Conservation (phyloP, 1,139 yeast genomes). For the Meyerozyma sp. region DNA sequence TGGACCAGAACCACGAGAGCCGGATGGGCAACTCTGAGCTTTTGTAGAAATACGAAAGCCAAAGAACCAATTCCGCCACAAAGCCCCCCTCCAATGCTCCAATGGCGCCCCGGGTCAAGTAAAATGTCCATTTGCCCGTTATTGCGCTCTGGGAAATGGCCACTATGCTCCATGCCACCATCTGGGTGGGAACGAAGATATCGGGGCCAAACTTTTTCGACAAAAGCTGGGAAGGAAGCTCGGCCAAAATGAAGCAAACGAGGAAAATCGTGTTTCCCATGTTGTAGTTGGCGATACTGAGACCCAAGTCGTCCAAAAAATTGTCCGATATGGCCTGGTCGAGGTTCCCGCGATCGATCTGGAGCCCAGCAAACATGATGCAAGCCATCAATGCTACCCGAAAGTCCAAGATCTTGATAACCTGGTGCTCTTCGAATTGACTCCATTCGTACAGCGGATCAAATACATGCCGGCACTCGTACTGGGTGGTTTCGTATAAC, state of each 20-base stretch:
- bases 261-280: slow-evolving; percentile 10
- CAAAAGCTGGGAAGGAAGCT: slow-evolving; percentile 12
- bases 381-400: slow-evolving; percentile 26
- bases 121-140: slow-evolving; percentile 6
- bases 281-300: slow-evolving; percentile 11
- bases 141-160: slow-evolving; percentile 9
- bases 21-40: slow-evolving; percentile 8
- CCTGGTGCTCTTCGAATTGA: slow-evolving; percentile 14
- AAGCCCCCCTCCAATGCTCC: slow-evolving; percentile 8
- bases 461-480: slow-evolving; percentile 37
- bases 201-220: slow-evolving; percentile 11
- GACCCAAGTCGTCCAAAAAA: slow-evolving; percentile 8
- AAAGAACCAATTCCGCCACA: slow-evolving; percentile 8
- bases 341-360: slow-evolving; percentile 16
- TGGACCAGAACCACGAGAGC: slow-evolving; percentile 8
- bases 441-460: slow-evolving; percentile 21
- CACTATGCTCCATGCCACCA: slow-evolving; percentile 8
- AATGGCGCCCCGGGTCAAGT: slow-evolving; percentile 8
- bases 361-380: slow-evolving; percentile 26
- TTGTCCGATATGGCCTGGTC: slow-evolving; percentile 11
- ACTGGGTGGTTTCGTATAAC: slow-evolving; percentile 34
- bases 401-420: slow-evolving; percentile 19
- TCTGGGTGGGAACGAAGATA: slow-evolving; percentile 6
- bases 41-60: slow-evolving; percentile 9
- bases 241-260: slow-evolving; percentile 10